Evolutionary conservation across 208 protist genomes (phyloP), one percentile per base, ranked within the genome.

Genomic region (Trypanosoma lewisi): DNA sequence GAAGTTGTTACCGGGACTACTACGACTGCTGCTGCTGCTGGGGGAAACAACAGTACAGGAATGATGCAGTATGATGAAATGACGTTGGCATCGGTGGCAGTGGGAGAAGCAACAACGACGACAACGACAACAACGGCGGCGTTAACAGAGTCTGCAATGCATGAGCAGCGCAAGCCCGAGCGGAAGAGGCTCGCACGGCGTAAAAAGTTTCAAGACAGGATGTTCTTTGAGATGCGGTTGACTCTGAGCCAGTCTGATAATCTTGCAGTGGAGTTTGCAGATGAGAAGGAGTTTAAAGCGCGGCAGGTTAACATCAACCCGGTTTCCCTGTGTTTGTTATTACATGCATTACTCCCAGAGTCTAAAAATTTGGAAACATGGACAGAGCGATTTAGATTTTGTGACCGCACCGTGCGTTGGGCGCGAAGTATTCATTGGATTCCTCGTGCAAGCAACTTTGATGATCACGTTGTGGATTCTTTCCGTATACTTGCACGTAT

Each of bases 371-470:
- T 89, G n/a, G 79, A 84, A 34, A 88, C 80, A 23, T 95, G 89
- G 89, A 91, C 82, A 30, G 89, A 95, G 73, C 78, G 77, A 19
- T 85, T 93, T 63, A 84, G 85, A 27, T 91, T 96, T 55, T 86
- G 79, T 70, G 90, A 96, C 55, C 77, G 82, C 48, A 78, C 84
- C 41, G 47, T 78, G 23, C 60, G 62, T 8, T 96, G 90, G 87
- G 67, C 73, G 1, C 84, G 83, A 9, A 78, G 80, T 17, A 58
- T 88, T 50, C 83, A 94, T 59, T 96, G 90, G 90, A 77, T 96
- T 36, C 77, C 90, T 16, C 84, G 85, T 34, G 80, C 85, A 23
- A 84, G 72, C 30, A 78, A 77, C 44, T 91, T 93, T 59, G 65
- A 78, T 33, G 90, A 93, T 57, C 68, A 55, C 37, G 63, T 81